Evolutionary conservation across 176 grass and related monocot species (phyloP), one percentile per base, ranked within the genome.

Genomic region (Hsuehochloa calcarea): DNA sequence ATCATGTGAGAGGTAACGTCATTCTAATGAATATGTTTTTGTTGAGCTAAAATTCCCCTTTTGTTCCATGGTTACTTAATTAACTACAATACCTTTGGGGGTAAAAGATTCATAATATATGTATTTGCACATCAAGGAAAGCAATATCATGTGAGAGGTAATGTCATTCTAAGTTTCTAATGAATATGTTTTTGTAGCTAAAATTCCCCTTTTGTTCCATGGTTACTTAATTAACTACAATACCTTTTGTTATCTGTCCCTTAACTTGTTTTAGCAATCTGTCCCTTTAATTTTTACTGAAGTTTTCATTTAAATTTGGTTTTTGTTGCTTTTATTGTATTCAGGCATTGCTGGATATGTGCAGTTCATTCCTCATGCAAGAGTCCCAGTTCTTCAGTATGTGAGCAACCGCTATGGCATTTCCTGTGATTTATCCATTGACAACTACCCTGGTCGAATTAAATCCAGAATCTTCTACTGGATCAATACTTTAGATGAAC

Each of bases 321-420:
- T 72, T 91, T 46, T 73, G 29, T 75, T 84, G 15, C 65, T 80
- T 82, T 54, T 69, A 37, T 64, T 85, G 23, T 83, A 75, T 89
- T 83, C 82, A 98, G 96, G 91, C 20, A 75, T 95, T 74, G 65
- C 73, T 84, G 78, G 58, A 80, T 51, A 68, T 63, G 70, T 90
- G 51, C 83, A 98, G 61, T 93, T 95, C 82, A 93, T 98, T 87
- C 91, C 91, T 54, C 59, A 87, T 26, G 93, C 96, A 75, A 95
- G 96, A 89, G 96, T 98, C 73, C 96, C 96, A 56, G 82, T 98
- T 78, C 91, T 98, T 88, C 76, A 83, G 77, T 98, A 87, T 50
- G 69, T 90, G 50, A 93, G 93, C 84, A 92, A 73, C 17, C 44
- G 34, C 45, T 87, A 86, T 75, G 86, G 87, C 52, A 93, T 95